phyloP scores from a whole-genome alignment of 768 basidiomycete species.

The Lyophyllum decastes region DNA sequence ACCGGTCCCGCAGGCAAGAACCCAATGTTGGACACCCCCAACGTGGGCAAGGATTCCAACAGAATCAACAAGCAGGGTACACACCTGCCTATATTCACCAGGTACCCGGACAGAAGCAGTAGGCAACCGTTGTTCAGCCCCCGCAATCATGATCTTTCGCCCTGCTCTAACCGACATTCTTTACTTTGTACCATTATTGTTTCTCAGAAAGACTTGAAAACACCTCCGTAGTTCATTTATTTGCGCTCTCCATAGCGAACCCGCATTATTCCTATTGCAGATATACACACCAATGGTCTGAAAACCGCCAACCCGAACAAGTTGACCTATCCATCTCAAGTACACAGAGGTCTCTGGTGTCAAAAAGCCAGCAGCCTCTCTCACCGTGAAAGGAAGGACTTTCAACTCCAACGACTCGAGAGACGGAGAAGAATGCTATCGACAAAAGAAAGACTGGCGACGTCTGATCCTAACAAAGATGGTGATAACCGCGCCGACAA shows the following conservation, averaged over 20 bases:
- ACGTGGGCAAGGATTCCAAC: slow-evolving; percentile 24
- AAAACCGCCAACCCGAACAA: no score
- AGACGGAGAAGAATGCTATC: background rate
- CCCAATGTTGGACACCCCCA: slow-evolving; percentile 27
- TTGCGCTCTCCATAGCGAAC: no score
- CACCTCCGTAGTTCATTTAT: no score
- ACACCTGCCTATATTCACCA: slow-evolving; percentile 40
- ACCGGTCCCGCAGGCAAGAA: slow-evolving; percentile 27
- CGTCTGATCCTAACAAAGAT: slow-evolving; percentile 5
- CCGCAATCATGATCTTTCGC: background rate
- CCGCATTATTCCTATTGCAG: no score
- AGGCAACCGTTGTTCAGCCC: background rate
- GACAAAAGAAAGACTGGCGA: background rate
- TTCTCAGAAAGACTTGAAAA: background rate
- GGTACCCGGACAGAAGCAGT: slow-evolving; percentile 16
- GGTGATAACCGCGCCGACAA: slow-evolving; percentile 9
- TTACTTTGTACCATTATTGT: background rate
- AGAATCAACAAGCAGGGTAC: slow-evolving; percentile 39
- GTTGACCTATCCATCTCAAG: no score
- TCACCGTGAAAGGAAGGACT: background rate
- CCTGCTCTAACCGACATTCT: background rate
- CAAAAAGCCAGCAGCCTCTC: no score
- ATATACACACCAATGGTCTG: no score
- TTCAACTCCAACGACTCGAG: background rate
- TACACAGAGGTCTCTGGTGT: no score